Evolutionary conservation across 2,329 filamentous ascomycete species (phyloP), one percentile per base, ranked within the genome.

Genomic region (Cladosporium sp.): DNA sequence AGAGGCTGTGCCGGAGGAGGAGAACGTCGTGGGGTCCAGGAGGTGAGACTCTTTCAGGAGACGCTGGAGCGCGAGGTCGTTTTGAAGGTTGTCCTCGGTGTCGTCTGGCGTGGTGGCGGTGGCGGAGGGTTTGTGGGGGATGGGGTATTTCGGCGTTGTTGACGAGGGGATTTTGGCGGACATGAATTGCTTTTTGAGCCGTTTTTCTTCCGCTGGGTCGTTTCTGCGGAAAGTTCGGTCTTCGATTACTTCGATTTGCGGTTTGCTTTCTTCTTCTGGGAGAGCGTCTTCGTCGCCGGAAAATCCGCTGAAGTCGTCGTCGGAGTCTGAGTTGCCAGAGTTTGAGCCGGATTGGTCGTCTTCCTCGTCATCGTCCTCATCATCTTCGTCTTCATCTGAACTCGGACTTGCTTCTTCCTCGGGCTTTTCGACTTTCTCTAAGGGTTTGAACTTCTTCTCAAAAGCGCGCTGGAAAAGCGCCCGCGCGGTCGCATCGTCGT

Each of bases 1-100:
- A 35, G 70, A 65, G 38, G 72, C 60, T 13, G 69, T 64, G 18
- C 78, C 74, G n/a, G 70, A 62, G 16, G 78, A 73, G 3, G 77
- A 72, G 49, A 76, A 72, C 22, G 74, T 72, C 12, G 77, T 74
- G 1, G 79, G 73, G 41, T 82, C 78, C 51, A 97, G 82, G 53
- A 97, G 84, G 69, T 95, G 90, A 0, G 91, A 96, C 75, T 98
- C 93, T 59, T 85, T 79, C 51, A 98, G 82, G 35, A 98, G 82
- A 40, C 90, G 85, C 67, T 96, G 92, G 12, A 98, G 82, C 33
- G 88, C 91, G 48, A 95, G 82, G 67, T 97, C 93, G 68, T 96
- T 91, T 66, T 91, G 90, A 15, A 97, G 78, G 54, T 95, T 86
- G 9, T 73, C 68, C 53, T 78, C 73, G 19, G 83, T 80, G 22